Conservation (phyloP, 495 filamentous ascomycete species). For the Hypoxylon rickii region DNA sequence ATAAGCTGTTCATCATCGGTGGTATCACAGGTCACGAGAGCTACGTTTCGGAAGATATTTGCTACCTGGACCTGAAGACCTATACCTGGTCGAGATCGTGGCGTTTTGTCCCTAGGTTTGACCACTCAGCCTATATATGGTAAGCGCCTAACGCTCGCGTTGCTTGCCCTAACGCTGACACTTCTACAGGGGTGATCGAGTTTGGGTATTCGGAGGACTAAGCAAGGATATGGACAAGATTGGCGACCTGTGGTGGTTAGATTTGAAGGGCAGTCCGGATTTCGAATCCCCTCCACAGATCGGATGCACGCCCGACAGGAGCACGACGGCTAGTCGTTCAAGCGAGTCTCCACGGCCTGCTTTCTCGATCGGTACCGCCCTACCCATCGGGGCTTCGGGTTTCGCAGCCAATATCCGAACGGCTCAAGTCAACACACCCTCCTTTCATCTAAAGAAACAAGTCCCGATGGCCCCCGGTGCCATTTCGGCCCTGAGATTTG, state of each 20-base stretch:
- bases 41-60: conserved; percentile 89
- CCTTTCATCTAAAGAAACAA: conserved; percentile 69
- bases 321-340: conserved; percentile 37
- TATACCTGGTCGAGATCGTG: conserved; percentile 97
- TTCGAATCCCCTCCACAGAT: conserved; percentile 76
- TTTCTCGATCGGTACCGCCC: conserved; percentile 44
- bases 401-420: conserved; percentile 91
- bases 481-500: conserved; percentile 87
- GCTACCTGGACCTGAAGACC: conserved; percentile 94
- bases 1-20: conserved; percentile 93
- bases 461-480: conserved; percentile 75
- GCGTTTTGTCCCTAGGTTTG: conserved; percentile 91
- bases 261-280: conserved; percentile 84
- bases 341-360: conserved; percentile 49
- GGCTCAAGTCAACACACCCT: conserved; percentile 74
- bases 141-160: conserved; percentile 7
- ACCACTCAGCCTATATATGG: conserved; percentile 93
- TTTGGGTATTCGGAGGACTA: conserved; percentile 97
- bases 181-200: conserved; percentile 61
- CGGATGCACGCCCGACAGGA: conserved; percentile 63
- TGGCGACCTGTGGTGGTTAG: conserved; percentile 94
- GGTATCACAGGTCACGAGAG: conserved; percentile 88
- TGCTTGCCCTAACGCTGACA: conserved; percentile 2
- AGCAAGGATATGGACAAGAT: conserved; percentile 94
- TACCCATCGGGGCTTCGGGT: conserved; percentile 64